phyloP scores from a whole-genome alignment of 2,329 filamentous ascomycete species.

The Ascochyta rabiei region DNA sequence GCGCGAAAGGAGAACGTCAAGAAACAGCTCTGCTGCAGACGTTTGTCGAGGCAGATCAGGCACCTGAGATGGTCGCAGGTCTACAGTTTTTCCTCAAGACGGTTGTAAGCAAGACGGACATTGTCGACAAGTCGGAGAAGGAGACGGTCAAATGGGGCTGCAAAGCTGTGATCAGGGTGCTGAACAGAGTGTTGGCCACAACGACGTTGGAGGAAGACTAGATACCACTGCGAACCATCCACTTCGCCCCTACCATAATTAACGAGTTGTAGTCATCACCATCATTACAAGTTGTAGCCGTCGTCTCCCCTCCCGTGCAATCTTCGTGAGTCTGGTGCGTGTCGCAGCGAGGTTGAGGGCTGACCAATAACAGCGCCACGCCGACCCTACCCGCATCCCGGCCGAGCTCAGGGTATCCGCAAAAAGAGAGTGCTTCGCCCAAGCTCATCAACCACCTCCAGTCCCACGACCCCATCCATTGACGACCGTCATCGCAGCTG shows the following conservation, averaged over 20 bases:
- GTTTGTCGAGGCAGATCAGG: slow-evolving; percentile 68
- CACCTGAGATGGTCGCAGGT: slow-evolving; percentile 72
- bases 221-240: slow-evolving; percentile 2
- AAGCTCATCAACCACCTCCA: slow-evolving; percentile 46
- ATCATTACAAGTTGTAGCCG: neutral
- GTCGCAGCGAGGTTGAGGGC: slow-evolving; percentile 3
- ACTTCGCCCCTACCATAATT: no score
- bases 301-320: slow-evolving; percentile 3
- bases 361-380: slow-evolving; percentile 22
- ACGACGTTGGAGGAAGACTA: slow-evolving; percentile 49
- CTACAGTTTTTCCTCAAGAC: slow-evolving; percentile 82
- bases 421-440: slow-evolving; percentile 16
- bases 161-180: slow-evolving; percentile 44
- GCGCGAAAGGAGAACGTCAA: slow-evolving; percentile 54
- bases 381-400: slow-evolving; percentile 34
- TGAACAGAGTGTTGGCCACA: slow-evolving; percentile 44
- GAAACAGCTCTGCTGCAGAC: slow-evolving; percentile 67
- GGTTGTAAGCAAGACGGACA: slow-evolving; percentile 70
- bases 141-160: slow-evolving; percentile 57
- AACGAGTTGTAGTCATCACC: no score
- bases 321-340: slow-evolving; percentile 5
- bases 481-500: slow-evolving; percentile 40
- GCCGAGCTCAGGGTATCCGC: slow-evolving; percentile 22
- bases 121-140: slow-evolving; percentile 56
- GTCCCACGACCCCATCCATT: slow-evolving; percentile 47